phyloP scores from a whole-genome alignment of 2,329 filamentous ascomycete species.

The Hansfordia pulvinata region DNA sequence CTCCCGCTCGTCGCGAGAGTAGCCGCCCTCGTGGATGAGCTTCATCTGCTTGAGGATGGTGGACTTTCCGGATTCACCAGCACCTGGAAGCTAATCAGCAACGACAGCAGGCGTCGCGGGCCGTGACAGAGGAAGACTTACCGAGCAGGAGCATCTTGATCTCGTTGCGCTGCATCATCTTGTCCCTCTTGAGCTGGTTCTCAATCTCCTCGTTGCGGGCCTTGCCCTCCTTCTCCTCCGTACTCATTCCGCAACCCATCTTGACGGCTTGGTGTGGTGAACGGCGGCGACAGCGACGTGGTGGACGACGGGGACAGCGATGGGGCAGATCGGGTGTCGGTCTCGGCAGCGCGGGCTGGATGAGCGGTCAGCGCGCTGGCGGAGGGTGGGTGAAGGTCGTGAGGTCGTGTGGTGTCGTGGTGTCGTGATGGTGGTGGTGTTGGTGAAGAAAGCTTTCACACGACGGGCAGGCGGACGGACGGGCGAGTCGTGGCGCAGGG shows the following conservation, averaged over 20 bases:
- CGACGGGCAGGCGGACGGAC: too few species aligned
- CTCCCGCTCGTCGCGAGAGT: constrained; percentile 76
- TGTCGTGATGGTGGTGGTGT: too few species aligned
- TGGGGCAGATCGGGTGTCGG: too few species aligned
- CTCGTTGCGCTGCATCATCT: constrained; percentile 97
- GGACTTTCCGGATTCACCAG: constrained; percentile 94
- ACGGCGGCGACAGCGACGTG: too few species aligned
- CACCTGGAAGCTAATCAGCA: constrained; percentile 42
- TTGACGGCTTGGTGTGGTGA: too few species aligned
- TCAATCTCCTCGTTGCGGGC: constrained; percentile 99
- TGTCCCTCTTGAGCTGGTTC: constrained; percentile 96
- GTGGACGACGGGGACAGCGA: too few species aligned
- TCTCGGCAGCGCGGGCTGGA: too few species aligned
- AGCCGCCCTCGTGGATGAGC: constrained; percentile 97
- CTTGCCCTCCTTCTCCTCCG: constrained; percentile 99
- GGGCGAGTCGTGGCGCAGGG: too few species aligned
- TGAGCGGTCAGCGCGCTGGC: too few species aligned
- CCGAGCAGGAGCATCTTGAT: constrained; percentile 99
- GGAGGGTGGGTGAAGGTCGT: too few species aligned
- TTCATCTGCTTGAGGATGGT: constrained; percentile 97
- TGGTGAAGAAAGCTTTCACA: too few species aligned
- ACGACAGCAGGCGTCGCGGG: background rate
- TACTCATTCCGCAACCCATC: constrained; percentile 99
- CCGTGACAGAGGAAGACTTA: constrained; percentile 32
- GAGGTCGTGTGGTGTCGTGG: too few species aligned